Evolutionary conservation across 768 basidiomycete species (phyloP), one percentile per base, ranked within the genome.

Genomic region (Crassisporium funariophilum): DNA sequence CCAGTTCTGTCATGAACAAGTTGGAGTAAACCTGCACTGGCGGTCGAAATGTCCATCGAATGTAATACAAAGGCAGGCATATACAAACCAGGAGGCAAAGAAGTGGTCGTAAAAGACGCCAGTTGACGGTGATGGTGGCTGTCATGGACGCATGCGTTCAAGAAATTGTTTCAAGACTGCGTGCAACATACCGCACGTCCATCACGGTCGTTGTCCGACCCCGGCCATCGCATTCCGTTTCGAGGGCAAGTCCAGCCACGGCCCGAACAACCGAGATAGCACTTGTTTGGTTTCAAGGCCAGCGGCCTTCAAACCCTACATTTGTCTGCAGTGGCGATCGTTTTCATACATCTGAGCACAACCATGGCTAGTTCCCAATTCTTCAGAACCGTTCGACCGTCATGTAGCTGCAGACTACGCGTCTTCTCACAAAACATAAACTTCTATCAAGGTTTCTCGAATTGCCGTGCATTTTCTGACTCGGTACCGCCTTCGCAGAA

Each of bases 11-110:
- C 9, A 55, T 47, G 38, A 63, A 53, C 5, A 74, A 54, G 19
- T 48, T 31, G 15, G 57, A 50, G 58, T 78, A 76, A n/a, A 74
- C 54, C 17, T 57, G 54, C 49, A 68, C 68, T 8, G 75, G 68
- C 12, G 75, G 74, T 49, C 62, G 62, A 50, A 53, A 64, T 33
- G 55, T 62, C 42, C 67, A 52, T 50, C 67, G 74, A 1, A 68
- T 24, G 49, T 70, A 74, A 11, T 59, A 63, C 20, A 61, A 41
- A 33, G 65, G 24, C 5, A 63, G n/a, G 22, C 49, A 16, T 13
- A 62, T 12, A 46, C 47, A 40, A 15, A 53, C 4, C 17, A 56
- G 33, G 19, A 52, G 4, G 17, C 57, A 21, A 34, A 52, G 25
- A 29, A 62, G 20, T 13, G 56, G 50, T 15, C 56, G 57, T 9